These are phyloP conservation scores for Stemphylium beticola DNA, from an alignment of 2,329 filamentous ascomycete species.

Conservation along the genomic window DNA sequence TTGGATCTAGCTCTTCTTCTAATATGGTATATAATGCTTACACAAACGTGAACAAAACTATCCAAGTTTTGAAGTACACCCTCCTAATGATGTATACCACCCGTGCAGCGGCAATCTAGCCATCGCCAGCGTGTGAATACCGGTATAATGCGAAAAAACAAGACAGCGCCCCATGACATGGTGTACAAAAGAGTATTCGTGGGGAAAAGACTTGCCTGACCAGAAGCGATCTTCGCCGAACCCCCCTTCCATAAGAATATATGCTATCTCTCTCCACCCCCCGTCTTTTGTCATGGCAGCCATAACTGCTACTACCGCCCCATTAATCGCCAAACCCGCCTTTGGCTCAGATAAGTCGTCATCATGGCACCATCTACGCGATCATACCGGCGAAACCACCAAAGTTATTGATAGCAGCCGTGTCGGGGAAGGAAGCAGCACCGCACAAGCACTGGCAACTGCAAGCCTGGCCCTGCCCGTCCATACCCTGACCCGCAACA, in stretches of 20 bases:
- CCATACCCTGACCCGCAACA: slow-evolving; percentile 38
- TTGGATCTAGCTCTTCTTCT: slow-evolving; percentile 32
- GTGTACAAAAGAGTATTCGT: slow-evolving; percentile 35
- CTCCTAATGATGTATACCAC: too few relatives aligned
- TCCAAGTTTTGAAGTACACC: background rate
- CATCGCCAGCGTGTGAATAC: slow-evolving; percentile 32
- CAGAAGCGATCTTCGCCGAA: slow-evolving; percentile 25
- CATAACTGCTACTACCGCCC: background rate
- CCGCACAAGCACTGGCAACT: slow-evolving; percentile 49
- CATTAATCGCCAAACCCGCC: slow-evolving; percentile 9
- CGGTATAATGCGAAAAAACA: slow-evolving; percentile 44
- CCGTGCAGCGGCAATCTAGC: too few relatives aligned
- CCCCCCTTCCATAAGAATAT: slow-evolving; percentile 22
- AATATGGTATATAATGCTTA: slow-evolving; percentile 33
- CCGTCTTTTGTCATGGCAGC: background rate
- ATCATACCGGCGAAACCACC: slow-evolving; percentile 48
- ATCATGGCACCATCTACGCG: slow-evolving; percentile 13
- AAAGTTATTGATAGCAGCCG: slow-evolving; percentile 44
- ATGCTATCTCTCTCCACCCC: background rate
- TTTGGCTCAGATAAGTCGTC: slow-evolving; percentile 4
- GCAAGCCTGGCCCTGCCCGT: slow-evolving; percentile 40
- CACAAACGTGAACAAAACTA: slow-evolving; percentile 11
- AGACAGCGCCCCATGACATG: slow-evolving; percentile 14
- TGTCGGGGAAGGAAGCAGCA: slow-evolving; percentile 43
- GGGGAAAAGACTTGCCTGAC: slow-evolving; percentile 10